Conservation (phyloP, 495 filamentous ascomycete genomes). For the Trichodelitschia bisporula region DNA sequence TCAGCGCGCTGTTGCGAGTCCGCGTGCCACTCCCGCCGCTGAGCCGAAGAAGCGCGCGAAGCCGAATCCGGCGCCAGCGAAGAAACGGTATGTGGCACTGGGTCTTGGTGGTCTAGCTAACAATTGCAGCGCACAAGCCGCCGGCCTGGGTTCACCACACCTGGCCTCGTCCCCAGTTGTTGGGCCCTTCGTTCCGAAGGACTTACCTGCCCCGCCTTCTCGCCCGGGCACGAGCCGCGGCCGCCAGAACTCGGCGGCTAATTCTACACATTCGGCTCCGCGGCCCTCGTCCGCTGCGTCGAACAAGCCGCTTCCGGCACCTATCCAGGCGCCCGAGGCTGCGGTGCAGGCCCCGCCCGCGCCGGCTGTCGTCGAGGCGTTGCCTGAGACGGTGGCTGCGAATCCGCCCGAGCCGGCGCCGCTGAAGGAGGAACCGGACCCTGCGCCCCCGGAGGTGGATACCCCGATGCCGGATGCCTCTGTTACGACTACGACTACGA, state of each 20-base stretch:
- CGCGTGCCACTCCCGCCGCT: constrained; percentile 32
- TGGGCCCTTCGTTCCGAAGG: constrained; percentile 34
- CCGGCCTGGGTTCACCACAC: too few relatives aligned
- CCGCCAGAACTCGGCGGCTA: constrained; percentile 44
- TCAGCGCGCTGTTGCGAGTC: constrained; percentile 22
- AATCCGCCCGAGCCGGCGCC: too few relatives aligned
- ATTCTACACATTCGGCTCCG: too few relatives aligned
- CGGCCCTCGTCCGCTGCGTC: constrained; percentile 13
- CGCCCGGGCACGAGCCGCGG: constrained; percentile 30
- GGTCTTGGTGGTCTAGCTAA: too few relatives aligned
- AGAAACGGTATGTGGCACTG: too few relatives aligned
- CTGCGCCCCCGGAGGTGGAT: constrained; percentile 2
- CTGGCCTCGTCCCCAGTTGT: constrained; percentile 49
- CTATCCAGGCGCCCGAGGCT: constrained; percentile 7
- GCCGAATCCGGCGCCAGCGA: constrained; percentile 26
- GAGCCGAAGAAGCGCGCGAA: constrained; percentile 46
- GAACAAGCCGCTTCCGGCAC: constrained; percentile 5
- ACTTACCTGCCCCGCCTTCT: too few relatives aligned
- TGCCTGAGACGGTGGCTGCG: constrained; percentile 9
- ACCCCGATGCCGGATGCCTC: constrained; percentile 5
- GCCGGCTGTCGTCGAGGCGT: neutral
- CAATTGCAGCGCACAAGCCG: too few relatives aligned
- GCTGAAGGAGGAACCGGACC: neutral
- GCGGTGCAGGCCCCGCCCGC: constrained; percentile 10
- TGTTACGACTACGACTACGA: constrained; percentile 3